phyloP scores from a whole-genome alignment of 805 yeast species.

The Tetrapisispora arboricola region DNA sequence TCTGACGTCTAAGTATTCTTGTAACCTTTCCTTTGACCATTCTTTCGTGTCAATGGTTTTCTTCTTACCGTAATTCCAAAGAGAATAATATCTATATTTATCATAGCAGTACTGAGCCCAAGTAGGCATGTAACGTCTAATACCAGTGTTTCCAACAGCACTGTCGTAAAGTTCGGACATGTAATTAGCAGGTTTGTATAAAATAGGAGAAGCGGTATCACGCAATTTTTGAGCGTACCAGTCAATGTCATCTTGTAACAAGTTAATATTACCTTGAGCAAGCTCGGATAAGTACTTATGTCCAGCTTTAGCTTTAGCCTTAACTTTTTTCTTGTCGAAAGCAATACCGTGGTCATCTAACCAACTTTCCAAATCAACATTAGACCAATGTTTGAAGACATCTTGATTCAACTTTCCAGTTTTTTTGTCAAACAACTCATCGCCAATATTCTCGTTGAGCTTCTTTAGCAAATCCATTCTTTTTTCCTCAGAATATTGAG shows the following conservation, averaged over 20 bases:
- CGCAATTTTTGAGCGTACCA: constrained; percentile 28
- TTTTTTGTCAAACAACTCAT: constrained; percentile 30
- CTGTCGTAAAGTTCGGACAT: background rate
- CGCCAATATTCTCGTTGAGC: constrained; percentile 26
- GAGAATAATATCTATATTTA: background rate
- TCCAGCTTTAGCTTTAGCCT: constrained; percentile 19
- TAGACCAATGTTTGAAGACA: constrained; percentile 42
- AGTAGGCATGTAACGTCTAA: background rate
- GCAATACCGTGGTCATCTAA: constrained; percentile 36
- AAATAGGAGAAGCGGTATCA: constrained; percentile 27
- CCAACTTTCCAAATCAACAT: constrained; percentile 47
- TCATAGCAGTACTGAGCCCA: background rate
- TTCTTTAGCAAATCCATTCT: constrained; percentile 33
- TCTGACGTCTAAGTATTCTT: constrained; percentile 33
- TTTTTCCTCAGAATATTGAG: constrained; percentile 31
- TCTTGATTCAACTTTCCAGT: constrained; percentile 34
- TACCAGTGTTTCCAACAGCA: background rate
- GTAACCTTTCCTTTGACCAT: constrained; percentile 39
- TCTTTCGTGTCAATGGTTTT: constrained; percentile 1
- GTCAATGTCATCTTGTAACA: constrained; percentile 32
- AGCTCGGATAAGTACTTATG: constrained; percentile 29
- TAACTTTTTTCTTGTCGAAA: constrained; percentile 20
- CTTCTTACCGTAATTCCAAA: background rate
- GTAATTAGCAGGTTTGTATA: constrained; percentile 28
- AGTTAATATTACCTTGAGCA: constrained; percentile 29